Evolutionary conservation across 257 asterid species (phyloP), one percentile per base, ranked within the genome.

Genomic region (Cinchona pubescens): DNA sequence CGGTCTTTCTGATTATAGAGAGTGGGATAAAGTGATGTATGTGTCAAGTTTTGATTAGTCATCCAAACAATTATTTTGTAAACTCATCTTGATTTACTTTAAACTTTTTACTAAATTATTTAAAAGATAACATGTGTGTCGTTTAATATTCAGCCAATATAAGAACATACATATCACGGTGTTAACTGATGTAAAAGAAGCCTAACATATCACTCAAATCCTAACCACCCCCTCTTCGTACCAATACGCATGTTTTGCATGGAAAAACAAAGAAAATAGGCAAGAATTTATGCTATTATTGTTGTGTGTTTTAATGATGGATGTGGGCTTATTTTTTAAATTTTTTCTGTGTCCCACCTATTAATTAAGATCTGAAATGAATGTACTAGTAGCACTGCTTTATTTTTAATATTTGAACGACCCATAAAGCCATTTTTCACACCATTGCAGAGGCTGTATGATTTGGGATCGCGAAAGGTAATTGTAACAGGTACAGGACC

Each of bases 401-500:
- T 49, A 0, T 5, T 30, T 4, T 1, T 51, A 30, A 66, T 66
- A 63, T 46, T 11, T 43, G 15, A 75, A 8, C 37, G 53, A 56
- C 21, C 48, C 32, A 35, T 21, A 65, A 35, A 3, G 30, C 29
- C 29, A 56, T 8, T 37, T 16, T 16, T 42, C n/a, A n/a, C 37
- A 38, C 29, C 4, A 40, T 8, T 83, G 85, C 85, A 90, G 97
- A 88, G 34, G 62, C 45, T 92, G 75, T 79, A 88, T 75, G 90
- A 88, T 0, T 71, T 92, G 90, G 97, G 97, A 69, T 85, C 85
- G 6, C 76, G 96, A 55, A 80, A 83, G 73, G 96, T 90, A 7
- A 46, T 90, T 4, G 97, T 90, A 67, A 87, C 97, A 2, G 97
- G 97, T 48, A 92, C 96, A 0, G 97, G 97, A 71, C 93, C 97